Base-by-base conservation (phyloP, 164 flowering plant genomes). In the Pachysandra terminalis region DNA sequence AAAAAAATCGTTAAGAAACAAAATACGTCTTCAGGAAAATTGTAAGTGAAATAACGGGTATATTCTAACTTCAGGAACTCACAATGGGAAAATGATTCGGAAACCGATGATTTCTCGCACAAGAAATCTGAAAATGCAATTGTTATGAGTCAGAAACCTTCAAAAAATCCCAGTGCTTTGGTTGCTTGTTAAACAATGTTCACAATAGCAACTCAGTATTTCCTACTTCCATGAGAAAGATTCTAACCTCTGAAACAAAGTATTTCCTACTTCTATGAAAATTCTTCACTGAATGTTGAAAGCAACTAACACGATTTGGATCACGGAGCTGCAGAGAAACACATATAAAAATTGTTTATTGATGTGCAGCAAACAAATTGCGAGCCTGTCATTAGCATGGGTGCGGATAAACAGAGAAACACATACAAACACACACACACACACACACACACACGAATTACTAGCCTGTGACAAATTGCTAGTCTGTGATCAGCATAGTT, bases 231-330 rank as follows among this genome's bases (percentile, higher is more conserved):
- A 7, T 28, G 5, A 28, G 1, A 66, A 41, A 61, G 9, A 7
- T 53, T 65, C 81, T 68, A 65, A 89, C 95, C 88, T 84, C 75
- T 26, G 80, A 78, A 66, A 61, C 48, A 61, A 70, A 61, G 35
- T 69, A 79, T 28, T 59, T 64, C 64, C 73, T 76, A 64, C 66
- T 75, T 65, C 74, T 71, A 19, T 67, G 27, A 16, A 78, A 53
- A 72, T 27, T 70, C 63, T 73, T 82, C n/a, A 60, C 65, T 15
- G 83, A 71, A 61, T 37, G 71, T 48, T 67, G 76, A 70, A 73
- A 56, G 5, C 69, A 67, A 69, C 59, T 41, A 62, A 64, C 73
- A 65, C 77, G 63, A 37, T 72, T 41, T 17, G 73, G 60, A 28
- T 73, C 73, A 32, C 61, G 81, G 61, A 72, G 41, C 88, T 80